These are phyloP conservation scores for Lunasporangiospora selenospora DNA, from an alignment of 192 early-diverging fungal species.

Conservation along the genomic window DNA sequence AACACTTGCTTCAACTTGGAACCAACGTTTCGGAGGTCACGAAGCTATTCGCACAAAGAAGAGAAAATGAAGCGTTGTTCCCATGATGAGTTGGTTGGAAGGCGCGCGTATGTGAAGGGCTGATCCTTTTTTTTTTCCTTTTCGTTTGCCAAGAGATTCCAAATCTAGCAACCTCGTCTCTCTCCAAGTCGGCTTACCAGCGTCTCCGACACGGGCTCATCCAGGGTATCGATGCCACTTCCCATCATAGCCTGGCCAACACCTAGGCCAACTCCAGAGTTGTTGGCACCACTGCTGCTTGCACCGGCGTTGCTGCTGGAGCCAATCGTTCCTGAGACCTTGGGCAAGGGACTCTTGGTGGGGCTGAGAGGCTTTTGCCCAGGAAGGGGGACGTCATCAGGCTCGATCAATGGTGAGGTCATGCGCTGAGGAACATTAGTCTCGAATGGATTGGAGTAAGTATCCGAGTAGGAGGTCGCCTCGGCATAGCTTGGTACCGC, in stretches of 20 bases:
- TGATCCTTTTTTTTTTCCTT: no score
- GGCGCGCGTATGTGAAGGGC: no score
- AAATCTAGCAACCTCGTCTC: no score
- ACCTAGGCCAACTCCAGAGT: conserved; percentile 26
- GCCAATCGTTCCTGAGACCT: conserved; percentile 41
- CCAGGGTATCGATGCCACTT: conserved; percentile 74
- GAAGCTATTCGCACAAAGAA: conserved; percentile 58
- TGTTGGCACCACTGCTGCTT: conserved; percentile 18
- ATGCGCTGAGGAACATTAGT: conserved; percentile 41
- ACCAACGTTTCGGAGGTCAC: conserved; percentile 76
- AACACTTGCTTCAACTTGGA: conserved; percentile 77
- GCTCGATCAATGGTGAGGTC: conserved; percentile 45
- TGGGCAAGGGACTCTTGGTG: conserved; percentile 26
- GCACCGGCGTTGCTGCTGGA: conserved; percentile 20
- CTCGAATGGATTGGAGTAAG: conserved; percentile 46
- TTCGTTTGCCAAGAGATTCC: no score
- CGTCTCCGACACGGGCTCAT: conserved; percentile 94
- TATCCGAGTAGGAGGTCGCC: conserved; percentile 43
- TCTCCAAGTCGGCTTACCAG: conserved; percentile 64
- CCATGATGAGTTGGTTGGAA: not conserved
- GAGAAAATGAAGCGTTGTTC: not conserved
- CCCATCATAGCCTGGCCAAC: conserved; percentile 47
- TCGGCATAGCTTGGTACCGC: conserved; percentile 47
- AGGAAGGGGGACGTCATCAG: conserved; percentile 44
- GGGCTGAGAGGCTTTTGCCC: conserved; percentile 44